Conservation (phyloP, 2,329 filamentous ascomycete genomes). For the Aspergillus hortae region DNA sequence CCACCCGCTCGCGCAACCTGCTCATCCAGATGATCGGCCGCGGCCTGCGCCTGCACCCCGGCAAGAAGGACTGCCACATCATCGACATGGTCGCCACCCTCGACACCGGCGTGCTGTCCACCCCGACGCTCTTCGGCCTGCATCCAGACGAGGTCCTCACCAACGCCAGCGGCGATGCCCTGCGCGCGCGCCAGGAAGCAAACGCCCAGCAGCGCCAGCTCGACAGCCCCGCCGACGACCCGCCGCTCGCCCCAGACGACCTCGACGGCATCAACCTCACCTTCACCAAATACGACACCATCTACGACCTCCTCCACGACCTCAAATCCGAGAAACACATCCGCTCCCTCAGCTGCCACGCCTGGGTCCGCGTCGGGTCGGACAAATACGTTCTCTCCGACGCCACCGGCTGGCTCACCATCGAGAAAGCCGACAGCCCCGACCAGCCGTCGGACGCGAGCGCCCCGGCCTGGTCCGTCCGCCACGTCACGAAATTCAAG, state of each 20-base stretch:
- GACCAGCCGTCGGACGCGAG: not conserved
- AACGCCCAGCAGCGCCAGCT: constrained; percentile 22
- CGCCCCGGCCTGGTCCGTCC: constrained; percentile 26
- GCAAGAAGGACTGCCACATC: constrained; percentile 85
- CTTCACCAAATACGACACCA: constrained; percentile 86
- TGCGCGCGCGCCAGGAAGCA: constrained; percentile 47
- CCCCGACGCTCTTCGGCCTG: constrained; percentile 87
- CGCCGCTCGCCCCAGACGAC: constrained; percentile 3
- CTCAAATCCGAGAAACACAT: constrained; percentile 75
- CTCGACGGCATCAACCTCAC: constrained; percentile 53
- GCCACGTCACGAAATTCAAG: constrained; percentile 30
- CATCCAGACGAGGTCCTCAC: constrained; percentile 76
- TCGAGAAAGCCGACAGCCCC: constrained; percentile 33
- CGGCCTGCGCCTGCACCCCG: constrained; percentile 77
- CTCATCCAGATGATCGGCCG: constrained; percentile 97
- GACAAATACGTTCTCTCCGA: constrained; percentile 69
- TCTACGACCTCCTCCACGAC: constrained; percentile 87
- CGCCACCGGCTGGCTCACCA: constrained; percentile 58
- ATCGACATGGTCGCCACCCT: constrained; percentile 94
- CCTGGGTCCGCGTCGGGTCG: constrained; percentile 78
- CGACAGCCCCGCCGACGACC: not conserved
- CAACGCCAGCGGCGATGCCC: constrained; percentile 59
- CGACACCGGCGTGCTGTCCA: constrained; percentile 79
- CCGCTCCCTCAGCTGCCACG: constrained; percentile 66
- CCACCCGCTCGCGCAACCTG: constrained; percentile 87